These are phyloP conservation scores for Psophocarpus tetragonolobus DNA, from an alignment of 306 rosid genomes.

Conservation along the genomic window DNA sequence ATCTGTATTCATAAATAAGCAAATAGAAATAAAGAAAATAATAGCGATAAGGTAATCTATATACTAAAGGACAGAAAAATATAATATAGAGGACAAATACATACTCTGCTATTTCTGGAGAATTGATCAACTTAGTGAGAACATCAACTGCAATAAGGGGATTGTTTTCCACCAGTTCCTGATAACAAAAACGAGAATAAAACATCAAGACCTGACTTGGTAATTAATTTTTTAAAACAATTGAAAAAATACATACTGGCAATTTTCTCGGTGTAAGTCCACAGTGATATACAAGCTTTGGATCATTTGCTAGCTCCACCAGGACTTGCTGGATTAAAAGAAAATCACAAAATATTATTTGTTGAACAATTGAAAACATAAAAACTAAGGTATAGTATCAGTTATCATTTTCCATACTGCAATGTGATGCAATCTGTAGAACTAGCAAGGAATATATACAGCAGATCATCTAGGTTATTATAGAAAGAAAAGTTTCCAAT, in stretches of 20 bases:
- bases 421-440: constrained; percentile 22
- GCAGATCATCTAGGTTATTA: background rate
- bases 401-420: constrained; percentile 14
- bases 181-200: constrained; percentile 35
- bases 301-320: constrained; percentile 74
- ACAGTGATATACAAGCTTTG: constrained; percentile 94
- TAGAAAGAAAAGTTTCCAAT: background rate
- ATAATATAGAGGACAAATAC: constrained; percentile 36
- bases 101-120: constrained; percentile 90
- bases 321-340: constrained; percentile 72
- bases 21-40: constrained; percentile 43
- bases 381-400: constrained; percentile 25
- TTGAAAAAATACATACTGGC: constrained; percentile 62
- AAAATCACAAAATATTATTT: constrained; percentile 41
- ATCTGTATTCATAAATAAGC: constrained; percentile 63
- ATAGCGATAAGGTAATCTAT: constrained; percentile 24
- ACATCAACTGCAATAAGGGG: constrained; percentile 95
- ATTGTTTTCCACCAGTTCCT: constrained; percentile 97
- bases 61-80: constrained; percentile 20
- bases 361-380: constrained; percentile 27
- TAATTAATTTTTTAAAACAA: constrained; percentile 23
- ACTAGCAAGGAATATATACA: constrained; percentile 11
- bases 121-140: constrained; percentile 86
- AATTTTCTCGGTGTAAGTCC: constrained; percentile 93
- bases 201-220: constrained; percentile 16